Evolutionary conservation across 1,284 basidiomycete genomes (phyloP), one percentile per base, ranked within the genome.

Genomic region (Cerioporus squamosus): DNA sequence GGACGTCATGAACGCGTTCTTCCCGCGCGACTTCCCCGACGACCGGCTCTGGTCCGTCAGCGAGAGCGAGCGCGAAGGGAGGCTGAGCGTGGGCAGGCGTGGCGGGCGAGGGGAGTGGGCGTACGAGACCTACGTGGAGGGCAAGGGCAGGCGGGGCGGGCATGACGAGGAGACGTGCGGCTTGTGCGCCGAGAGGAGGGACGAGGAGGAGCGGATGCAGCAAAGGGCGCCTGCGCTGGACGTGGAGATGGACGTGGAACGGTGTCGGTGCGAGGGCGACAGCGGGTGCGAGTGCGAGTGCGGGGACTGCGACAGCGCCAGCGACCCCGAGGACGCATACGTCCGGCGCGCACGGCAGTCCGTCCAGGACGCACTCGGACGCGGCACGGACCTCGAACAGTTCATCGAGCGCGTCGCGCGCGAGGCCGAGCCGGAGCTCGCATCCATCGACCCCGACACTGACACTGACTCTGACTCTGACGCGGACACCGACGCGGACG

Each of bases 1-100:
- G 29, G 79, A 80, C 26, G 76, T 86, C 60, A 68, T 71, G 47
- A 82, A 85, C 55, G 87, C 80, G 5, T 89, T 82, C 79, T 78
- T 88, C 57, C 80, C 81, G 33, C 49, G 44, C 12, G 55, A 44
- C 20, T 63, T 7, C 59, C 68, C 5, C 50, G 61, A 12, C 42
- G 24, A n/a, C 29, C 62, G 10, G 56, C 40, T 42, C 6, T 43
- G 3, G 45, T 12, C 49, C 70, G 29, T 44, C 15, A 23, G 7
- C 7, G 53, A 78, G 65, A 23, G 7, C 7, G 53, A 78, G 65
- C 51, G 48, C 42, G 43, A 48, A 17, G 67, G 64, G 2, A 42
- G 12, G 12, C 48, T 67, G 9, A 24, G 36, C 22, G 47, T 66
- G 9, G 24, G 50, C 17, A 48, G 36, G 46, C 33, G 40, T 31